Conservation (phyloP, 2,329 filamentous ascomycete genomes). For the Trichophyton benhamiae region DNA sequence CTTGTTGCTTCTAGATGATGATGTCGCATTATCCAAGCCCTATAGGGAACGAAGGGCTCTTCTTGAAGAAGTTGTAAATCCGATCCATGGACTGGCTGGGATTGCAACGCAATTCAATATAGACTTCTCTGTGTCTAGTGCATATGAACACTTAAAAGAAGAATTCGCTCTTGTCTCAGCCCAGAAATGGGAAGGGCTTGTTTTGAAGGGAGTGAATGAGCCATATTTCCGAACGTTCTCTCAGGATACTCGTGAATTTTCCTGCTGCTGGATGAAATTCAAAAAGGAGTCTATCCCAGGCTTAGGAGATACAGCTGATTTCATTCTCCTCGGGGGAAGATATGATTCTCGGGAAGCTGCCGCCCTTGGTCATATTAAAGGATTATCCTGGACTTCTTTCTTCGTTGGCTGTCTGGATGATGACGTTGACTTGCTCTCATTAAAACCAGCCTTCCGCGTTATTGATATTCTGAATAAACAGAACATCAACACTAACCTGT, state of each 20-base stretch:
- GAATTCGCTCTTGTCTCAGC: conserved; percentile 57
- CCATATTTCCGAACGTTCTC: conserved; percentile 56
- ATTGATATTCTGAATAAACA: conserved; percentile 48
- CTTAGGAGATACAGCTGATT: conserved; percentile 72
- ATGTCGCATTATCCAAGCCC: conserved; percentile 38
- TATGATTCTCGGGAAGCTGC: conserved; percentile 54
- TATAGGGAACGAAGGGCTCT: conserved; percentile 35
- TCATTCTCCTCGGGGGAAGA: conserved; percentile 63
- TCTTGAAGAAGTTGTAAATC: conserved; percentile 45
- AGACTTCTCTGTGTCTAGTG: conserved; percentile 47
- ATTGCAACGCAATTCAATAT: conserved; percentile 56
- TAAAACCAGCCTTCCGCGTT: conserved; percentile 51
- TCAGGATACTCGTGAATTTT: conserved; percentile 18
- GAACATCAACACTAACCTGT: conserved; percentile 39
- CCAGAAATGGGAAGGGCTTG: conserved; percentile 60
- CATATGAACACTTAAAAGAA: conserved; percentile 44
- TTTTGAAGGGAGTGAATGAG: conserved; percentile 63
- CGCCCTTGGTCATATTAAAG: conserved; percentile 38
- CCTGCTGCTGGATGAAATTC: conserved; percentile 58
- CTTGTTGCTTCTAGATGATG: conserved; percentile 45
- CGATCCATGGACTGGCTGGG: conserved; percentile 50
- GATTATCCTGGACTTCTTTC: conserved; percentile 65
- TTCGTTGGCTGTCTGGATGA: conserved; percentile 66
- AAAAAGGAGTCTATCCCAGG: conserved; percentile 75
- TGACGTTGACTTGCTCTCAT: conserved; percentile 44